Base-by-base conservation (phyloP, 192 early-diverging fungal genomes). In the Phlyctochytrium bullatum region DNA sequence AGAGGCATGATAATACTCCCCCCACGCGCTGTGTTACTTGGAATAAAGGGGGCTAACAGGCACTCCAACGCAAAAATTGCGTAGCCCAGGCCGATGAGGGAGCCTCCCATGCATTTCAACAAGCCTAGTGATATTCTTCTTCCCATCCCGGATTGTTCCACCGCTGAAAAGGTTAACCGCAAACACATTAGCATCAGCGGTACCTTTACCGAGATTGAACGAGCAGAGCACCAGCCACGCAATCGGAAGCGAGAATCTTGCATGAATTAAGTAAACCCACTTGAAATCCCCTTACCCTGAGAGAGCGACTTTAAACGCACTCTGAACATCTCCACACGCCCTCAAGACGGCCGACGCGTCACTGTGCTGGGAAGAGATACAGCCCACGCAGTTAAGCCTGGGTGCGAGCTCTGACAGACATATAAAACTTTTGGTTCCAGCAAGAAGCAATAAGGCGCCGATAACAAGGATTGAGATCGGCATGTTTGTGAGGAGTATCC, bases 1-100 rank as follows among this genome's bases (percentile, higher is more conserved):
- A 93, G 82, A 0, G 91, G 91, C 31, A 88, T 80, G 2, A 93
- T 73, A 28, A 93, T 89, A 4, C 90, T 86, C 16, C 91, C 91
- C 31, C 91, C 91, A 34, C 91, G 83, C 16, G 91, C 91, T 0
- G 87, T 65, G 72, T 89, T 87, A 35, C 79, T 82, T 10, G 90
- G 89, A 35, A 91, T 82, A 76, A 92, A 90, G 12, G 88, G 86
- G 2, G 82, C 86, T 54, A 91, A 58, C 16, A 80, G 31, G 51
- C 89, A 58, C 71, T 91, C 88, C 57, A 51, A 16, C 30, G 30
- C 30, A 53, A 34, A 12, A 2, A 71, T 54, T 16, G 57, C 10
- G 60, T 86, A 89, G 34, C 76, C 86, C 2, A 89, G 71, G 3
- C 88, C 86, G 4, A 85, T 28, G 0, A 80, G 66, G 23, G 77